These are phyloP conservation scores for Brassica incana DNA, from an alignment of 345 rosid species.

Conservation along the genomic window DNA sequence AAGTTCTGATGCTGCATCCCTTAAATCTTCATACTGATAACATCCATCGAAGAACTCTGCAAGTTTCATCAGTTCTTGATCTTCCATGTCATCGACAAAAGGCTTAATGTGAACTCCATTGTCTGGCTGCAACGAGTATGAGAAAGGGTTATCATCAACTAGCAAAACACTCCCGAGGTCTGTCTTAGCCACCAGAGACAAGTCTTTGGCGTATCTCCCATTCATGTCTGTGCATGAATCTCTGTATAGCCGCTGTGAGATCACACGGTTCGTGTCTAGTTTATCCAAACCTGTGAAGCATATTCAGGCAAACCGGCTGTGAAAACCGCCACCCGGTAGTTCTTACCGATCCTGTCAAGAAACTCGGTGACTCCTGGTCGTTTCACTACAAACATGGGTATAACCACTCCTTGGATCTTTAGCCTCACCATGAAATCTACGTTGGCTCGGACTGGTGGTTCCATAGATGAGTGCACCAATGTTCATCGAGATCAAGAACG, in stretches of 20 bases:
- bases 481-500: constrained; percentile 94
- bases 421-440: constrained; percentile 69
- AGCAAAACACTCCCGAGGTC: constrained; percentile 59
- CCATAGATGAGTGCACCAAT: constrained; percentile 65
- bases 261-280: constrained; percentile 57
- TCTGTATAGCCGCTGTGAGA: constrained; percentile 74
- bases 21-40: constrained; percentile 57
- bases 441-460: constrained; percentile 53
- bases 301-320: constrained; percentile 83
- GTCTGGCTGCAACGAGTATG: constrained; percentile 66
- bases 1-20: constrained; percentile 66
- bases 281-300: constrained; percentile 71
- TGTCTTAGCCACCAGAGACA: constrained; percentile 57
- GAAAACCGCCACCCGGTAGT: constrained; percentile 68
- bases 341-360: constrained; percentile 53
- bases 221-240: constrained; percentile 68
- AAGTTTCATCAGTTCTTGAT: constrained; percentile 60
- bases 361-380: constrained; percentile 82
- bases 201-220: constrained; percentile 76
- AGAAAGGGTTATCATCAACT: constrained; percentile 83
- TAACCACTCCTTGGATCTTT: constrained; percentile 52
- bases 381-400: constrained; percentile 71
- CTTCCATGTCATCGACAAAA: constrained; percentile 56
- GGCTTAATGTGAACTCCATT: constrained; percentile 72
- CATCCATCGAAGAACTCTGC: constrained; percentile 55